These are phyloP conservation scores for Metschnikowia colocasiae DNA, from an alignment of 805 yeast species.

Conservation along the genomic window DNA sequence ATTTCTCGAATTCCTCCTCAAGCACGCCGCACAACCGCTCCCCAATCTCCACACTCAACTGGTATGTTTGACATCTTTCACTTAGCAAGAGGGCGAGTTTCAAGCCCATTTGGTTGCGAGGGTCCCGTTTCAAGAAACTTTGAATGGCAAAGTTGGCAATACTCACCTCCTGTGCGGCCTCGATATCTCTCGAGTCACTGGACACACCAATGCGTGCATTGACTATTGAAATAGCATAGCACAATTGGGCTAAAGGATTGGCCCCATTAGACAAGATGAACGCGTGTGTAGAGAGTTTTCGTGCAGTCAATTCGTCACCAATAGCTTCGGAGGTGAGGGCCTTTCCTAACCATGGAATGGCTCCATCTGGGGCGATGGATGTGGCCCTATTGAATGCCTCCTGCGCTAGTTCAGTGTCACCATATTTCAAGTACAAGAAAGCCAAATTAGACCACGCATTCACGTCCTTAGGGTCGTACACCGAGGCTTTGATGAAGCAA, in stretches of 20 bases:
- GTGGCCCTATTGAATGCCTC: constrained; percentile 72
- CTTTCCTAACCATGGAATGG: constrained; percentile 81
- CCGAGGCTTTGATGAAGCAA: constrained; percentile 79
- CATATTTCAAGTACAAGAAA: constrained; percentile 61
- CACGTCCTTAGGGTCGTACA: constrained; percentile 64
- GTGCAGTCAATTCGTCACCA: constrained; percentile 51
- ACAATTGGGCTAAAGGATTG: constrained; percentile 62
- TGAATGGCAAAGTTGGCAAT: constrained; percentile 65
- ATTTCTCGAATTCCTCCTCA: constrained; percentile 54
- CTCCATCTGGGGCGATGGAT: constrained; percentile 72
- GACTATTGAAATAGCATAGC: constrained; percentile 63
- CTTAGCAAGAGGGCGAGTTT: constrained; percentile 51
- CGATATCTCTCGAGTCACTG: constrained; percentile 52
- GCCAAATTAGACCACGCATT: constrained; percentile 81
- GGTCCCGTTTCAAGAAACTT: constrained; percentile 58
- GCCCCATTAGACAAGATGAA: constrained; percentile 72
- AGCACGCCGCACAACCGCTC: constrained; percentile 43
- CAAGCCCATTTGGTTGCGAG: constrained; percentile 56
- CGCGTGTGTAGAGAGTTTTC: constrained; percentile 69
- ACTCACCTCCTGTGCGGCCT: constrained; percentile 60
- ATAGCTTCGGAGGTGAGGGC: constrained; percentile 58
- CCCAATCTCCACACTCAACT: constrained; percentile 49
- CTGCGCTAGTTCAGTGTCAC: constrained; percentile 69
- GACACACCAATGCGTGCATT: constrained; percentile 40
- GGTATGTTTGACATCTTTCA: constrained; percentile 69